phyloP scores from a whole-genome alignment of 2,329 filamentous ascomycete species.

The Dothiorella sarmentorum region DNA sequence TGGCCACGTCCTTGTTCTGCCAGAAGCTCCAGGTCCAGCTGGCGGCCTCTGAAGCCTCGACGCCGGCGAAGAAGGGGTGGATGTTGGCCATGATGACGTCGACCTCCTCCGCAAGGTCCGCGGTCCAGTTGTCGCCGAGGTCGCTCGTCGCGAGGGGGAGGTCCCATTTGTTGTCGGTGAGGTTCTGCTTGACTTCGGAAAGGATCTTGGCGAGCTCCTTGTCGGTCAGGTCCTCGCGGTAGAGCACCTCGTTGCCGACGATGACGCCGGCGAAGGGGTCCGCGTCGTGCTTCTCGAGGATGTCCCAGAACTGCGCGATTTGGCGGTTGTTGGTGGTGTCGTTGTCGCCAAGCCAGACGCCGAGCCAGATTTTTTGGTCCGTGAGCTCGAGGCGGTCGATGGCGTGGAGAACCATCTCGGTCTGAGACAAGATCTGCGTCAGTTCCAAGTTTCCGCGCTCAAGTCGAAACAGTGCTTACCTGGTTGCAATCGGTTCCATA shows the following conservation, averaged over 20 bases:
- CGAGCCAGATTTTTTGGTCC: constrained; percentile 85
- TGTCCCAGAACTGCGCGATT: constrained; percentile 76
- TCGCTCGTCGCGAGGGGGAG: constrained; percentile 85
- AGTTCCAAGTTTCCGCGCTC: neutral
- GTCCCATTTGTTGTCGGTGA: constrained; percentile 57
- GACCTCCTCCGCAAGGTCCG: constrained; percentile 63
- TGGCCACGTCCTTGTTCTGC: constrained; percentile 61
- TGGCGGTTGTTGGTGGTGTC: constrained; percentile 79
- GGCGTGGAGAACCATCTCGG: constrained; percentile 84
- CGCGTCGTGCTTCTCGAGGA: constrained; percentile 66
- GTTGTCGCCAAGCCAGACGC: constrained; percentile 88
- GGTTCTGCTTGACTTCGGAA: constrained; percentile 64
- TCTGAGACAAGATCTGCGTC: constrained; percentile 37
- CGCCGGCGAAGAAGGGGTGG: constrained; percentile 90
- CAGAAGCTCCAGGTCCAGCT: constrained; percentile 84
- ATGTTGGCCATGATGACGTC: constrained; percentile 96
- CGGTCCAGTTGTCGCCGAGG: constrained; percentile 82
- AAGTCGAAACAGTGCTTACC: constrained; percentile 18
- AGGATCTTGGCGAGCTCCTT: constrained; percentile 63
- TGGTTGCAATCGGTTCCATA: constrained; percentile 98
- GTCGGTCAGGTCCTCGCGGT: constrained; percentile 63
- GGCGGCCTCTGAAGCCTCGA: constrained; percentile 64
- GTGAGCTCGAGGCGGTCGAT: constrained; percentile 71
- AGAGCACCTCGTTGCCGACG: constrained; percentile 62
- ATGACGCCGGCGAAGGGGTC: constrained; percentile 60